phyloP scores from a whole-genome alignment of 2,329 filamentous ascomycete genomes.

The Fusarium hostae region DNA sequence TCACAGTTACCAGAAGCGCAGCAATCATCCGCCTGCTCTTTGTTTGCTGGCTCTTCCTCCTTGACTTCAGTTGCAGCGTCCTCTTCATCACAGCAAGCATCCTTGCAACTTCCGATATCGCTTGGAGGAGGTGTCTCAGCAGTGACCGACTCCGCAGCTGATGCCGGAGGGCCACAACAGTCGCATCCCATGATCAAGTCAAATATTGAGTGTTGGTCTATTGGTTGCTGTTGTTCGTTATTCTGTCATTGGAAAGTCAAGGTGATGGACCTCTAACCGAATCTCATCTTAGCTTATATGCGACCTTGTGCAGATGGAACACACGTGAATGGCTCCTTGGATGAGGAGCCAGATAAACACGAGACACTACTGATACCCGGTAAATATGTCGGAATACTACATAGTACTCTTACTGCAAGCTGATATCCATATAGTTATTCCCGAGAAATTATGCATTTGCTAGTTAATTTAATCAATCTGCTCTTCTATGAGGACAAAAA shows the following conservation, averaged over 20 bases:
- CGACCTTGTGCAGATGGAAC: not conserved
- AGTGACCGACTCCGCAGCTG: not conserved
- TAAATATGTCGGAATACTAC: not conserved
- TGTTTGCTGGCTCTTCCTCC: not conserved
- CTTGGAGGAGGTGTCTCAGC: not conserved
- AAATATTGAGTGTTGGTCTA: not conserved
- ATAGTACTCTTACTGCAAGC: not conserved
- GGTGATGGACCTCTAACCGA: not conserved
- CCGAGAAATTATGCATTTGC: not conserved
- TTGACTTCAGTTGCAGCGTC: not conserved
- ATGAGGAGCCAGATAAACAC: not conserved
- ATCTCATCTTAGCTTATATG: constrained; percentile 3
- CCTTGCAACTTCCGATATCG: constrained; percentile 4
- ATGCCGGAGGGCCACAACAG: constrained; percentile 27
- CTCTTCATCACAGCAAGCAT: constrained; percentile 12
- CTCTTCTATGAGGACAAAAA: not conserved
- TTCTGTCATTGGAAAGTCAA: not conserved
- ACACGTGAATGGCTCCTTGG: constrained; percentile 24
- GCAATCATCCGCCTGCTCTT: not conserved
- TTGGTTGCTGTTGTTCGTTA: not conserved
- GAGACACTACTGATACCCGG: not conserved
- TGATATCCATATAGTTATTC: not conserved
- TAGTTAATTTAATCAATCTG: not conserved
- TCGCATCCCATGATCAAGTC: constrained; percentile 23
- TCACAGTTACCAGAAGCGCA: not conserved